Percentiles rank a stretch among this genome's conserved stretches.
phyloP scores from a whole-genome alignment of 2,329 filamentous ascomycete genomes.

The Ramichloridium luteum region DNA sequence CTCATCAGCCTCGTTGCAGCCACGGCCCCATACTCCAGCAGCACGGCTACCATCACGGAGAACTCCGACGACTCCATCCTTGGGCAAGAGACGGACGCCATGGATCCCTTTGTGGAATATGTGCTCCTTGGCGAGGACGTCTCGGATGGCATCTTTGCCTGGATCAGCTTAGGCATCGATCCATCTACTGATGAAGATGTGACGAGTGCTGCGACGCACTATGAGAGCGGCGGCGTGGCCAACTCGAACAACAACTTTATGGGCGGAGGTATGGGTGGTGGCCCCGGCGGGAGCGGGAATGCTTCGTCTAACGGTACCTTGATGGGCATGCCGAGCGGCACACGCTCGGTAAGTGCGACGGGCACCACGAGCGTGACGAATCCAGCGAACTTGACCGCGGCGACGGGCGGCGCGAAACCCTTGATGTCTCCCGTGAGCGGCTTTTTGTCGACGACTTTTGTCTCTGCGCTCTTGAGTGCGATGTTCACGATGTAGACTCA shows the following conservation, averaged over 20 bases:
- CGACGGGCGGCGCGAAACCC: no score
- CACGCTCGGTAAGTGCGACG: no score
- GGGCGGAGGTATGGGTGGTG: constrained; percentile 7
- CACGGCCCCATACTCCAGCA: constrained; percentile 33
- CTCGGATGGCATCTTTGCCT: constrained; percentile 41
- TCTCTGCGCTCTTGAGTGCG: no score
- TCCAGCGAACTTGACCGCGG: no score
- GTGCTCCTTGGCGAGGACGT: constrained; percentile 42
- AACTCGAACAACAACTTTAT: constrained; percentile 8
- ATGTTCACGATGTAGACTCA: no score
- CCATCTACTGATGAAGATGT: constrained; percentile 18
- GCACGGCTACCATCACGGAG: constrained; percentile 32
- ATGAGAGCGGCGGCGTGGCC: constrained; percentile 14
- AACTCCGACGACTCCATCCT: constrained; percentile 41
- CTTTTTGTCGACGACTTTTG: no score
- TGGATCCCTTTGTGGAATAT: constrained; percentile 48
- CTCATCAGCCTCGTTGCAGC: constrained; percentile 42
- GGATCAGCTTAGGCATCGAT: constrained; percentile 42
- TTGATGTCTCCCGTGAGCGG: no score
- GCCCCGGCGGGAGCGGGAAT: constrained; percentile 8
- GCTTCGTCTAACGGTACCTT: no score
- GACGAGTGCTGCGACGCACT: constrained; percentile 10
- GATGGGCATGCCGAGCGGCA: no score
- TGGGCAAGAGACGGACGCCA: constrained; percentile 35
- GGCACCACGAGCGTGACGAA: no score